Base-by-base conservation (phyloP, 176 grass and related monocot genomes). In the Saccharum spontaneum region DNA sequence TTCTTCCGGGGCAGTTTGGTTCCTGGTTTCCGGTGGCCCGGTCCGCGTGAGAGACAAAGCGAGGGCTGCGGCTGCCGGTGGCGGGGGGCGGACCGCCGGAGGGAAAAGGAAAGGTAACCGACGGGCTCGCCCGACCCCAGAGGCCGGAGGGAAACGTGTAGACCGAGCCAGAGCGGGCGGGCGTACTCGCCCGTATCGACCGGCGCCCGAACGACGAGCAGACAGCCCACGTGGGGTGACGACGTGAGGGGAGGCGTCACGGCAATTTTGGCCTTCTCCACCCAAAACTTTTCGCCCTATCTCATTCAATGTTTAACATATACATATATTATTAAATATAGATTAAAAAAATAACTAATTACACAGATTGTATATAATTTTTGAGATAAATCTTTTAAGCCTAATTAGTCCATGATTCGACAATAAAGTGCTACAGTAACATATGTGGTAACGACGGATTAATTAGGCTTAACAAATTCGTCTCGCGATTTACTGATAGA, bases 1-100 rank as follows among this genome's bases (percentile, higher is more conserved):
- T 44, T 44, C 33, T 45, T 74, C 46, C 37, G 65, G 69, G n/a
- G 10, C 45, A 61, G 43, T 80, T 79, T 68, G 78, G 80, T 40
- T 87, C 68, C 70, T 83, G 74, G 67, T 82, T 76, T 69, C 70
- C 3, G 49, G 46, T 78, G 73, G 83, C 83, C 79, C 76, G 75
- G 48, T 83, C 87, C 52, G 76, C 71, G 83, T 45, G 88, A 13
- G 57, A 73, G 61, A 85, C 45, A 40, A 39, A 72, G 20, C 20
- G 64, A 7, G 79, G 0, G 33, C 48, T 60, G 57, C 57, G 18
- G 55, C 55, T 60, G 57, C 57, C 57, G 57, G 9, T 24, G 57
- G 9, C 20, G n/a, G 66, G 37, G 34, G 22, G 17, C 54, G 18
- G 71, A 72, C 69, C 69, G 40, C n/a, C 41, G 70, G 41, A 73